Conservation (phyloP, 805 yeast species). For the Saccharomycopsis schoenii region DNA sequence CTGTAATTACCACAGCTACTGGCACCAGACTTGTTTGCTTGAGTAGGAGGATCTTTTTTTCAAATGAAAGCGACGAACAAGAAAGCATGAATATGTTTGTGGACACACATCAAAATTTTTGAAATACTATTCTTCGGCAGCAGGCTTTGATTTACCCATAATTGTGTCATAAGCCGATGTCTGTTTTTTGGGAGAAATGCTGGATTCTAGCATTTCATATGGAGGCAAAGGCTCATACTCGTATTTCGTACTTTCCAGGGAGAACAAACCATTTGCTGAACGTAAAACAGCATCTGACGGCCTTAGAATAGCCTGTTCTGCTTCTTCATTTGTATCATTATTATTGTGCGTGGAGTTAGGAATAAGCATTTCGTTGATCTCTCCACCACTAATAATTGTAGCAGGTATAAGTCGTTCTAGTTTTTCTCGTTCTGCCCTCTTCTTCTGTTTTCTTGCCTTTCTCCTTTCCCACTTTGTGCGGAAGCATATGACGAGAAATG, state of each 20-base stretch:
- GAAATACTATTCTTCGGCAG: too few species aligned
- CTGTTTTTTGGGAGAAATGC: too few species aligned
- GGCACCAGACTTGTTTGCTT: too few species aligned
- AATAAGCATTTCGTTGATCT: not conserved
- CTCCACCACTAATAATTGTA: not conserved
- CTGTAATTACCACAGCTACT: too few species aligned
- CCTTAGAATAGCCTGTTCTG: not conserved
- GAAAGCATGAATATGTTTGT: too few species aligned
- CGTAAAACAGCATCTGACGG: not conserved
- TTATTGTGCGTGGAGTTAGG: not conserved
- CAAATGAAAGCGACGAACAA: too few species aligned
- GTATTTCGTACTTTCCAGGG: not conserved
- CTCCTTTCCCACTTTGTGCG: not conserved
- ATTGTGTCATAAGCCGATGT: too few species aligned
- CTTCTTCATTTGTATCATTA: not conserved
- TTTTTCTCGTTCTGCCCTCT: not conserved
- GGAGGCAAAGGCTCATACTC: not conserved
- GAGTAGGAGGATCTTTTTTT: too few species aligned
- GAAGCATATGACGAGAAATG: not conserved
- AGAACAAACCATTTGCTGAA: not conserved
- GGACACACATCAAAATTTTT: too few species aligned
- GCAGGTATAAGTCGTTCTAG: not conserved
- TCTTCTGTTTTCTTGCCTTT: not conserved
- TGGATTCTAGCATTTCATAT: not conserved
- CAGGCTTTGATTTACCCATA: too few species aligned